A percentile compares a stretch with the other conserved stretches of the same genome.
phyloP scores from a whole-genome alignment of 2,329 filamentous ascomycete species.

The Trichoderma harzianum region DNA sequence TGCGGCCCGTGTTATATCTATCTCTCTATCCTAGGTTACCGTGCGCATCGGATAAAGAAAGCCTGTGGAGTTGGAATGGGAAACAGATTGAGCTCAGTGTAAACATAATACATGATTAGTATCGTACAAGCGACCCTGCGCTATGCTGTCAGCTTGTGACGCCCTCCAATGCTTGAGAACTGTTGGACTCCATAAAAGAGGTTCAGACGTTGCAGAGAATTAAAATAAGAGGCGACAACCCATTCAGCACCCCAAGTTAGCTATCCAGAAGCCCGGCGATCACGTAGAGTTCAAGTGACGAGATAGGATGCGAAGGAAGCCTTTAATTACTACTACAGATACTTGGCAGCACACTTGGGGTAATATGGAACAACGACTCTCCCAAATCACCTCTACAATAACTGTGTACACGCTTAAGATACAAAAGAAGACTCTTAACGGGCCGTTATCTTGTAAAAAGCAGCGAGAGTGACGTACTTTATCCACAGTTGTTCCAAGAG shows the following conservation, averaged over 20 bases:
- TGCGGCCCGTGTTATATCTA: neutral
- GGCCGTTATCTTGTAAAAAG: no score
- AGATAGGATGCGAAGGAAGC: neutral
- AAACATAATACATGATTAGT: neutral
- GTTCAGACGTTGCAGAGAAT: neutral
- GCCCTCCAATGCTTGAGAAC: neutral
- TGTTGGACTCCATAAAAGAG: neutral
- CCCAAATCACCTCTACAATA: no score
- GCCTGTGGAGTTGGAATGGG: neutral
- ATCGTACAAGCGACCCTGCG: neutral
- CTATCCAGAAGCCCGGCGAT: neutral
- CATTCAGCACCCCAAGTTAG: neutral
- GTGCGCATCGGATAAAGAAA: neutral
- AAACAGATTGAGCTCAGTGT: constrained; percentile 11
- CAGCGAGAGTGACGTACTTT: no score
- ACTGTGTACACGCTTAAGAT: no score
- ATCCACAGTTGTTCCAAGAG: neutral
- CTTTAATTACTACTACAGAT: no score
- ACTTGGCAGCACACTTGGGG: no score
- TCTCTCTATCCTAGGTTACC: neutral
- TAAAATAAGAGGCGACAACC: neutral
- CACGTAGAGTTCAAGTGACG: neutral
- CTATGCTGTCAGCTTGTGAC: neutral
- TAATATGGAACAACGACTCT: no score
- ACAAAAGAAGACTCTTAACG: no score